Evolutionary conservation across 352 stramenopile genomes (phyloP).

Genomic region (Pythium sp.): DNA sequence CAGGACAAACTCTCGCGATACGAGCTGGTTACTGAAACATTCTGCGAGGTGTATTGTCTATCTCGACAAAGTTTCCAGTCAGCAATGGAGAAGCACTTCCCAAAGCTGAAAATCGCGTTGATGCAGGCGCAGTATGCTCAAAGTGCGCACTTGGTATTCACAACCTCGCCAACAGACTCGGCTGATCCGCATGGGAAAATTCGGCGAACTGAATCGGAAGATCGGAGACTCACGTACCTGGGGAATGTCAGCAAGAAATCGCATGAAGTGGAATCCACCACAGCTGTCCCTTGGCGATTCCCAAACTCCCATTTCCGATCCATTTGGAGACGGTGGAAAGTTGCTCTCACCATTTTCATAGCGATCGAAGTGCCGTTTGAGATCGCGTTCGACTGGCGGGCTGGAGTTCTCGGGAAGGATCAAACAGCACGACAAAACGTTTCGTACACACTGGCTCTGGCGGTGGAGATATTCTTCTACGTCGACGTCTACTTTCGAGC

Average conservation of each 20-base stretch:
- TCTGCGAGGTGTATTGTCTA: constrained; percentile 29
- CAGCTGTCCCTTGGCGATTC: constrained; percentile 15
- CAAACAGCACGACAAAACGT: background rate
- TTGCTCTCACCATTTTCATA: constrained; percentile 13
- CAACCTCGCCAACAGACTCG: background rate
- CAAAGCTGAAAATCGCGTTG: constrained; percentile 3
- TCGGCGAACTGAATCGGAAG: constrained; percentile 1
- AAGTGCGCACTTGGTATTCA: background rate
- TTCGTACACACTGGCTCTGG: constrained; percentile 8
- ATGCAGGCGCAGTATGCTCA: constrained; percentile 9
- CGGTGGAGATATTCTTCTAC: constrained; percentile 24
- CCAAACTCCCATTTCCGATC: constrained; percentile 16
- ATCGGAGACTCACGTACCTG: constrained; percentile 15
- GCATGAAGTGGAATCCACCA: background rate
- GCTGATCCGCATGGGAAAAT: background rate
- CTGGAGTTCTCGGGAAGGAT: constrained; percentile 1
- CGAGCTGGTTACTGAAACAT: constrained; percentile 21
- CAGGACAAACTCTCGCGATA: constrained; percentile 18
- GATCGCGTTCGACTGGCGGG: constrained; percentile 20
- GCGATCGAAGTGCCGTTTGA: constrained; percentile 22
- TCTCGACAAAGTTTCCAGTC: constrained; percentile 17
- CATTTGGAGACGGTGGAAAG: constrained; percentile 19
- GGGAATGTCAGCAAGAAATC: constrained; percentile 19
- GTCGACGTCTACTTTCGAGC: constrained; percentile 22
- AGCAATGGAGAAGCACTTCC: constrained; percentile 17